Conservation (phyloP, 148 eudicot genomes). For the Selenicereus undatus region DNA sequence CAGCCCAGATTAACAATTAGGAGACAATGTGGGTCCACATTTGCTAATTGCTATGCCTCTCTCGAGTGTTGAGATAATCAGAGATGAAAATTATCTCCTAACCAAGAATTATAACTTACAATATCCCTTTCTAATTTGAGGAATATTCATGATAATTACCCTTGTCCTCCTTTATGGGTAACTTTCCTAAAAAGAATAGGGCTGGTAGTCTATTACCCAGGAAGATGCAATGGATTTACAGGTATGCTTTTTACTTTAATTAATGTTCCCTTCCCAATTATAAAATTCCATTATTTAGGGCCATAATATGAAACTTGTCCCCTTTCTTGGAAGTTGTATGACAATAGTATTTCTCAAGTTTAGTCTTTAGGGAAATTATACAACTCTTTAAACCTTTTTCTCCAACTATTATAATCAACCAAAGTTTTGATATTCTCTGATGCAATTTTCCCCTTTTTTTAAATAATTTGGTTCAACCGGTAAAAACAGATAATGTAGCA, state of each 20-base stretch:
- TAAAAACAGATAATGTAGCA: too few species aligned
- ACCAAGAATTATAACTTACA: background rate
- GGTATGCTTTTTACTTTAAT: background rate
- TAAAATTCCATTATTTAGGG: background rate
- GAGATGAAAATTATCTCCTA: background rate
- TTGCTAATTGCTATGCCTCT: background rate
- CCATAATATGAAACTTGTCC: background rate
- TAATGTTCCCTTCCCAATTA: background rate
- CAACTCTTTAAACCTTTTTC: too few species aligned
- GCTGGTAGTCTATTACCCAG: background rate
- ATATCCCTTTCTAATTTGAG: background rate
- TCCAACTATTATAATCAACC: too few species aligned
- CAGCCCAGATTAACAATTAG: background rate
- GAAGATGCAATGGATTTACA: background rate
- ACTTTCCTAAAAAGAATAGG: background rate
- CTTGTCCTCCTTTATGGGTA: background rate
- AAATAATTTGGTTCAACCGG: too few species aligned
- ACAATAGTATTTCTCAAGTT: too few species aligned
- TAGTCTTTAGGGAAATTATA: too few species aligned
- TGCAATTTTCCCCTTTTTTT: too few species aligned
- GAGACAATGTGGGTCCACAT: background rate
- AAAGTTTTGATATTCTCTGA: too few species aligned
- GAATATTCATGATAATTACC: background rate
- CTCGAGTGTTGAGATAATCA: background rate
- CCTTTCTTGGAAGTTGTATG: background rate